Evolutionary conservation across 345 rosid genomes (phyloP), one percentile per base, ranked within the genome.

Genomic region (Boechera divaricarpa): DNA sequence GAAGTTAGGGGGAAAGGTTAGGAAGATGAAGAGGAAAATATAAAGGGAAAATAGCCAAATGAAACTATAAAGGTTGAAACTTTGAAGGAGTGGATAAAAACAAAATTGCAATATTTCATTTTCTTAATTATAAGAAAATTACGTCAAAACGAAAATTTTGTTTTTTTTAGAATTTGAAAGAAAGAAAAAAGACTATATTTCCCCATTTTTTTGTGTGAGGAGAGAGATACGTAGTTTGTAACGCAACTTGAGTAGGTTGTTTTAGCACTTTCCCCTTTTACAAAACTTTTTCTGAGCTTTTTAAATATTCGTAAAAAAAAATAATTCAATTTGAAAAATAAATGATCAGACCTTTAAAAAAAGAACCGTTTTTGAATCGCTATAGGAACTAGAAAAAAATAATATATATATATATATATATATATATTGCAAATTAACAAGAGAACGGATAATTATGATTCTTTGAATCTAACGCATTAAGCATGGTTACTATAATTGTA

Each of bases 231-330:
- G 78, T 79, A 68, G 71, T 73, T 78, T 79, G 78, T 68, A 74
- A 79, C 78, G 82, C 82, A 79, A 74, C 82, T 74, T 79, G 82
- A 66, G 71, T 73, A 79, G 75, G 78, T 79, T 79, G 82, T 79
- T 79, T 79, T 54, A 73, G 78, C 82, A 73, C 75, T 79, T 79
- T 68, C 71, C 21, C 45, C 71, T 73, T 73, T 79, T 49, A 45
- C 52, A 49, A 47, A 57, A 31, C 55, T 6, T 65, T 62, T 77
- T 78, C 38, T 32, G 12, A 35, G 21, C 81, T 65, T 65, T 72
- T 70, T 35, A 33, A 45, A 65, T 78, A 65, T 66, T 78, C 69
- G 39, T 18, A 41, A 2, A 52, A 41, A 2, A 52, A 59, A 72
- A 10, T 39, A 59, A 42, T 65, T 56, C 1, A 56, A 44, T 24